phyloP scores from a whole-genome alignment of 441 rosid genomes.

The Croton laevigatus region DNA sequence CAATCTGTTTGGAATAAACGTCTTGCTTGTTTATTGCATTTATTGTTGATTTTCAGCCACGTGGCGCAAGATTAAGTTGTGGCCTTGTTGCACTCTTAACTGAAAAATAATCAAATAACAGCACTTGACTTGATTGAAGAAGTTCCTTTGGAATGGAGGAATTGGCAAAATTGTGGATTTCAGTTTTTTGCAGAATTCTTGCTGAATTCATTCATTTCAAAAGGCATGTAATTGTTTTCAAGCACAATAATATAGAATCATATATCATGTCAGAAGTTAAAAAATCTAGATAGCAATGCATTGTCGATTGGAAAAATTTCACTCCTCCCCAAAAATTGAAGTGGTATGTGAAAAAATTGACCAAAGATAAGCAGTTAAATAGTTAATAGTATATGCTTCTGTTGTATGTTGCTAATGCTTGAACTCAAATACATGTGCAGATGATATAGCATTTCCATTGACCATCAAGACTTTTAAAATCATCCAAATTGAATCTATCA shows the following conservation, averaged over 20 bases:
- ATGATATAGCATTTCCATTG: background rate
- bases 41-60: constrained; percentile 30
- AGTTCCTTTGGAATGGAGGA: no score
- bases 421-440: background rate
- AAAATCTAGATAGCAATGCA: no score
- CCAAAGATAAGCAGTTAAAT: no score
- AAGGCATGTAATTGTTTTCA: no score
- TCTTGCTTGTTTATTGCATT: constrained; percentile 16
- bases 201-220: no score
- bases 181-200: background rate
- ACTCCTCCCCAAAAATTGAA: background rate
- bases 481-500: background rate
- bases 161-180: constrained; percentile 6
- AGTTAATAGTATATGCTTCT: background rate
- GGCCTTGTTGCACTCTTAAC: constrained; percentile 33
- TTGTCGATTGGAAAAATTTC: background rate
- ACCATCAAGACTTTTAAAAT: background rate
- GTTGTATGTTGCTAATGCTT: background rate
- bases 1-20: no score
- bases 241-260: no score
- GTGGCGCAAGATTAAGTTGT: constrained; percentile 21
- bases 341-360: background rate
- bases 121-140: no score
- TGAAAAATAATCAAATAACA: constrained; percentile 26
- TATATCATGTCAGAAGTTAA: no score